Evolutionary conservation across 2,329 filamentous ascomycete species (phyloP).

Genomic region (Neodidymelliopsis sp.): DNA sequence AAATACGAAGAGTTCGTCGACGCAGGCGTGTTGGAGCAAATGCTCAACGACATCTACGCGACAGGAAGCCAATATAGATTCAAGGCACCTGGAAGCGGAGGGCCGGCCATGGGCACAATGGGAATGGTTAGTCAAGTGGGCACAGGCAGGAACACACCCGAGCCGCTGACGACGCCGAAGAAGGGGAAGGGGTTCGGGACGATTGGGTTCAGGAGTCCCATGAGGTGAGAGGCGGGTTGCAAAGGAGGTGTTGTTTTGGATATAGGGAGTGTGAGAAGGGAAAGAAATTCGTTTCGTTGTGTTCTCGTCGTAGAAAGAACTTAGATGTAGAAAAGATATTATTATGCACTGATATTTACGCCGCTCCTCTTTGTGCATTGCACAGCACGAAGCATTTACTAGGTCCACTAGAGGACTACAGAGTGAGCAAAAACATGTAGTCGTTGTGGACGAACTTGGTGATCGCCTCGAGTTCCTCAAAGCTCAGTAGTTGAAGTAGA

Average conservation of each 20-base stretch:
- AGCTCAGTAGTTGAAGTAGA: too few relatives aligned
- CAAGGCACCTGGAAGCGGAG: slow-evolving; percentile 43
- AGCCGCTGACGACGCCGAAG: slow-evolving; percentile 62
- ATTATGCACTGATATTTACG: too few relatives aligned
- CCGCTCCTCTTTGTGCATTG: too few relatives aligned
- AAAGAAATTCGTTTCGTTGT: too few relatives aligned
- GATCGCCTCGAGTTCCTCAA: too few relatives aligned
- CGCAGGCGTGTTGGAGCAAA: slow-evolving; percentile 81
- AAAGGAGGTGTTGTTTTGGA: slow-evolving; percentile 1
- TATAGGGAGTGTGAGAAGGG: too few relatives aligned
- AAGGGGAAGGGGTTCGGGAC: slow-evolving; percentile 49
- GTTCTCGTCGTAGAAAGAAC: too few relatives aligned
- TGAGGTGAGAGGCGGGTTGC: slow-evolving; percentile 23
- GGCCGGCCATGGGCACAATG: slow-evolving; percentile 14
- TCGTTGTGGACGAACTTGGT: too few relatives aligned
- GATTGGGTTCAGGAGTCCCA: slow-evolving; percentile 47
- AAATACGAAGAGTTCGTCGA: slow-evolving; percentile 92
- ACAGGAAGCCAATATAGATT: slow-evolving; percentile 63
- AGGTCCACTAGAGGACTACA: too few relatives aligned
- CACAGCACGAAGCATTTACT: too few relatives aligned
- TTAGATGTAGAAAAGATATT: too few relatives aligned
- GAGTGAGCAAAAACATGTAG: too few relatives aligned
- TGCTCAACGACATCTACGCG: slow-evolving; percentile 85
- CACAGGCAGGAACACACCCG: slow-evolving; percentile 62
- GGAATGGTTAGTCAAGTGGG: slow-evolving; percentile 8